These are phyloP conservation scores for Heritiera littoralis DNA, from an alignment of 345 rosid genomes.

Conservation along the genomic window DNA sequence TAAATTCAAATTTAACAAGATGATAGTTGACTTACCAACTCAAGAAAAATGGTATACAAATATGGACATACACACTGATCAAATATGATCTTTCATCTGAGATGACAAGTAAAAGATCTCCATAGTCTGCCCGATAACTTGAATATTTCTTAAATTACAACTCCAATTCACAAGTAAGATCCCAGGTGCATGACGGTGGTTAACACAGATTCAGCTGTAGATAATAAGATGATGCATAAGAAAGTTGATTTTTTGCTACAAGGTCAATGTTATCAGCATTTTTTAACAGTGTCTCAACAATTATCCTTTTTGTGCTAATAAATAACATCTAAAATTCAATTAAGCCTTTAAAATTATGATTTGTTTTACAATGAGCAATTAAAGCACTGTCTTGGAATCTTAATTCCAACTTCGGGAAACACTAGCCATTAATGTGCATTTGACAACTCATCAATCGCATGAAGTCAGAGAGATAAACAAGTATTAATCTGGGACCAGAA, in stretches of 20 bases:
- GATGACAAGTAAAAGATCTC: background rate
- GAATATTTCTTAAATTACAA: background rate
- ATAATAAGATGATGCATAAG: background rate
- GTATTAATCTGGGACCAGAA: background rate
- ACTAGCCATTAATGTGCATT: background rate
- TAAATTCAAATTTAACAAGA: background rate
- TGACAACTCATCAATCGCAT: background rate
- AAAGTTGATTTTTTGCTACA: background rate
- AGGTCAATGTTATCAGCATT: background rate
- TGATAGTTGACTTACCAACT: background rate
- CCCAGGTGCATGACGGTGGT: background rate
- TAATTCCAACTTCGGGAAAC: background rate
- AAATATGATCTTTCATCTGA: background rate
- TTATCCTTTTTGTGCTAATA: background rate
- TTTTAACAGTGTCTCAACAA: background rate
- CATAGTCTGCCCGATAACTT: background rate
- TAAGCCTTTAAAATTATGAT: background rate
- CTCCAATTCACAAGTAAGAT: background rate
- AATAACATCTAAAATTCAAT: background rate
- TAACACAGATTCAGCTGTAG: background rate
- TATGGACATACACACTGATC: background rate
- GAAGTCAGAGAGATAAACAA: background rate
- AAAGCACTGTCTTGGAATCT: background rate
- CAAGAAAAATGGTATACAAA: background rate
- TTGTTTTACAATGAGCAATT: background rate